A percentile compares a stretch with the other conserved stretches of the same genome.
phyloP scores from a whole-genome alignment of 2,329 filamentous ascomycete genomes.

The Teratosphaeria viscida region DNA sequence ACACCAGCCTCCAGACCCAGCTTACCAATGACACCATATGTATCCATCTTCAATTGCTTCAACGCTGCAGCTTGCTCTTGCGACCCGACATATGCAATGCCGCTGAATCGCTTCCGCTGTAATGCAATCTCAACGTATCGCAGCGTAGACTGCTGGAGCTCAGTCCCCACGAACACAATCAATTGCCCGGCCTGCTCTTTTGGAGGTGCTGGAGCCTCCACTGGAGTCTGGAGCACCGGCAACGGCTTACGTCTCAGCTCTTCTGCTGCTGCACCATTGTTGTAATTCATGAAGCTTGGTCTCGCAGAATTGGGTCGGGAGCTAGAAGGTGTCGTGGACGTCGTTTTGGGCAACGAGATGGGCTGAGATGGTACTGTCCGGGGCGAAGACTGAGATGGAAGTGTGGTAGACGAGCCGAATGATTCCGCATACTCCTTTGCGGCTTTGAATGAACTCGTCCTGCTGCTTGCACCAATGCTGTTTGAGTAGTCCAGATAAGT shows the following conservation, averaged over 20 bases:
- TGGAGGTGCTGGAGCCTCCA: background rate
- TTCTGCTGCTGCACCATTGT: background rate
- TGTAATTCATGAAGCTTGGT: slow-evolving; percentile 9
- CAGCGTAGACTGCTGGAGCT: background rate
- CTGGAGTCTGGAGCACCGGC: background rate
- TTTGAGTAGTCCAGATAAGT: slow-evolving; percentile 2
- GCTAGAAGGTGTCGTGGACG: background rate
- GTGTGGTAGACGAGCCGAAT: background rate
- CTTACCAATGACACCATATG: slow-evolving; percentile 12
- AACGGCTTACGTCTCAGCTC: background rate
- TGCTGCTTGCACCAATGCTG: background rate
- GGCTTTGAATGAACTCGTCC: background rate
- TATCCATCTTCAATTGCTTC: slow-evolving; percentile 16
- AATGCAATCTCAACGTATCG: slow-evolving; percentile 2
- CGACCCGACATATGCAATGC: slow-evolving; percentile 3
- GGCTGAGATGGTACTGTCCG: background rate
- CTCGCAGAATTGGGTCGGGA: background rate
- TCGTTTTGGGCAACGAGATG: background rate
- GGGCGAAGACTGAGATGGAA: background rate
- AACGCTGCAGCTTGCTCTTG: slow-evolving; percentile 6
- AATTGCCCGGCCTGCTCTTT: slow-evolving; percentile 1
- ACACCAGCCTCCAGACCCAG: slow-evolving; percentile 16
- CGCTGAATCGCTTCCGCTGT: background rate
- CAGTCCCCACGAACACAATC: slow-evolving; percentile 1
- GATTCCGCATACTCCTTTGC: slow-evolving; percentile 1